These are phyloP conservation scores for Senna tora DNA, from an alignment of 306 rosid species.

Conservation along the genomic window DNA sequence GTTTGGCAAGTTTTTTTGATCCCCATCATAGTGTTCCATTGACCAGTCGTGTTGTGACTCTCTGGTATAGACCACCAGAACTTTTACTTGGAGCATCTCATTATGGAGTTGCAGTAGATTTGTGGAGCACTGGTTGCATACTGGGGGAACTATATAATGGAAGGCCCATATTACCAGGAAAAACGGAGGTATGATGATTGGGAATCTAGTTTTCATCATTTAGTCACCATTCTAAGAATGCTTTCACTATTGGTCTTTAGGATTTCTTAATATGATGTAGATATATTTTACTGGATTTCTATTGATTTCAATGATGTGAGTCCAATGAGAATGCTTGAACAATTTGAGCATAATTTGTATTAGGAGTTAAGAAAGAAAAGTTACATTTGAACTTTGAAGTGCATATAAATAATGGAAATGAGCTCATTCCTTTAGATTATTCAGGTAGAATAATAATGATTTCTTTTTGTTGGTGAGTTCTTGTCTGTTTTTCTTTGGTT, in stretches of 20 bases:
- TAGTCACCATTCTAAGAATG: constrained; percentile 12
- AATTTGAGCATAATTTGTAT: not conserved
- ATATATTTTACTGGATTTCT: not conserved
- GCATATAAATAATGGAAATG: constrained; percentile 10
- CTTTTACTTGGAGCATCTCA: constrained; percentile 94
- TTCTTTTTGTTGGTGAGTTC: not conserved
- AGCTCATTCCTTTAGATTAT: constrained; percentile 9
- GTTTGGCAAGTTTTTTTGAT: constrained; percentile 84
- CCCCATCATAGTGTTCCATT: constrained; percentile 65
- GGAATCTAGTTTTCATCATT: constrained; percentile 26
- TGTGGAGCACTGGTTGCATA: constrained; percentile 97
- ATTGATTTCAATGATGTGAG: not conserved
- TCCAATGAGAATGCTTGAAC: constrained; percentile 9
- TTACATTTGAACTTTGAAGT: constrained; percentile 7
- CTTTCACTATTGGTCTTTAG: constrained; percentile 11
- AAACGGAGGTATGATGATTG: constrained; percentile 78
- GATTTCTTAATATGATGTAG: constrained; percentile 7
- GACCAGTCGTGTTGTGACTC: constrained; percentile 95
- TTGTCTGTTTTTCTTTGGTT: not conserved
- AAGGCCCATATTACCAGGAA: constrained; percentile 95
- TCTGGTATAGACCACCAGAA: constrained; percentile 99
- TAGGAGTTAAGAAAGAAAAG: not conserved
- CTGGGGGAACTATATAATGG: constrained; percentile 92
- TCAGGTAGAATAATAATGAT: not conserved
- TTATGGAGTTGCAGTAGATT: constrained; percentile 93